Evolutionary conservation across 2,329 filamentous ascomycete genomes (phyloP), one percentile per base, ranked within the genome.

Genomic region (Pezicula neosporulosa): DNA sequence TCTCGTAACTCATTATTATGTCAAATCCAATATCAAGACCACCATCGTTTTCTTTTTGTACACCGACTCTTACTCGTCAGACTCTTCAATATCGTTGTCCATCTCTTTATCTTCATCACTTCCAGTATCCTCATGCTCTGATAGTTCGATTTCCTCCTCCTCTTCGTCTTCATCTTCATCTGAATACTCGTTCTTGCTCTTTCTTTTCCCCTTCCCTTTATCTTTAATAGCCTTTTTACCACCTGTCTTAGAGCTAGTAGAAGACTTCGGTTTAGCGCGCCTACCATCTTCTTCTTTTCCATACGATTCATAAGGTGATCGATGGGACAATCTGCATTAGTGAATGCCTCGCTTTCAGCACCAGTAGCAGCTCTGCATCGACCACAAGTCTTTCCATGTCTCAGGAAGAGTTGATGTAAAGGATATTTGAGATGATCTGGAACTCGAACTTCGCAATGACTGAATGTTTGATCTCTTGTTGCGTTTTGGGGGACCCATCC

Each of bases 271-370:
- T 2, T 38, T 51, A 10, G 33, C 50, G 33, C 50, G 15, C 51
- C 48, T 37, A 38, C 38, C 36, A 48, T 41, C 39, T 81, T 81
- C 59, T 77, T 77, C 52, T 71, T 75, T 7, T 80, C 82, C n/a
- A 72, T 77, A 48, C 81, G 70, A 50, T 69, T 77, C 4, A 85
- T 79, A 35, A 86, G 65, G 62, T 85, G 79, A 47, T 86, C 83
- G 62, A 87, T 84, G 8, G 78, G 76, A 68, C 83, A 87, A 0
- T 78, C 78, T 15, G 54, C 48, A 9, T 82, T 71, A 3, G 82
- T 74, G 85, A 87, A 90, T 0, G 77, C 79, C 24, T 77, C 76
- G 46, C 78, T 85, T 1, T 77, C 77, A 56, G 80, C 72, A 0
- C 79, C 78, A 0, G 85, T 89, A 16, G 47, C 55, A 3, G 69